Evolutionary conservation across 768 basidiomycete genomes (phyloP), one percentile per base, ranked within the genome.

Genomic region (Naganishia onofrii): DNA sequence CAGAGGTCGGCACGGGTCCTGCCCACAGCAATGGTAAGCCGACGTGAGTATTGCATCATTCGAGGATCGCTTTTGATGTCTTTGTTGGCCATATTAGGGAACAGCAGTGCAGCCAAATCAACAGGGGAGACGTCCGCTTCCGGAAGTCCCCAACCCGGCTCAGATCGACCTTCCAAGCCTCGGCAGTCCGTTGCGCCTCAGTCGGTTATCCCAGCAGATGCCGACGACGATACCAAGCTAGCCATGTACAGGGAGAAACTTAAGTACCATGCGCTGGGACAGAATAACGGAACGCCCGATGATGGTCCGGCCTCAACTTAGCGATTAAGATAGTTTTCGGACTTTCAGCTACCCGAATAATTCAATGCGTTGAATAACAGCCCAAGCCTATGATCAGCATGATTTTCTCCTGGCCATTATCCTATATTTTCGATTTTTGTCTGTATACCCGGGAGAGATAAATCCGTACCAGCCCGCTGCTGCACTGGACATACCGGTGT

Each of bases 191-290:
- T 69, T n/a, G 26, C 68, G 28, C 44, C 67, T 42, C 42, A 46
- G 17, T 42, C 36, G 19, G 17, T 44, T 21, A 69, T 69, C 4
- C 56, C 68, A 34, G 57, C 21, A 8, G 57, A 69, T 52, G 68
- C 68, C 9, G 68, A 69, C 29, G 68, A 58, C 46, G 68, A 69
- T 29, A 60, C 68, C 56, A 46, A 69, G 44, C 56, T 69, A 21
- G 68, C 68, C 19, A 69, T 69, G 68, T 54, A 58, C 29, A 58
- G 38, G 46, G 68, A 69, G 44, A 69, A 69, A 44, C 29, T 69
- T 23, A 63, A 63, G 42, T 63, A 63, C 38, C 46, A 63, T 29
- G 60, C 60, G 3, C 32, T 63, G 38, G 60, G 60, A 0, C 1
- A 51, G 21, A 51, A 3, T n/a, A 51, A 51, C 23, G n/a, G 34